Evolutionary conservation across 257 asterid genomes (phyloP).

Genomic region (Leonotis leonurus): DNA sequence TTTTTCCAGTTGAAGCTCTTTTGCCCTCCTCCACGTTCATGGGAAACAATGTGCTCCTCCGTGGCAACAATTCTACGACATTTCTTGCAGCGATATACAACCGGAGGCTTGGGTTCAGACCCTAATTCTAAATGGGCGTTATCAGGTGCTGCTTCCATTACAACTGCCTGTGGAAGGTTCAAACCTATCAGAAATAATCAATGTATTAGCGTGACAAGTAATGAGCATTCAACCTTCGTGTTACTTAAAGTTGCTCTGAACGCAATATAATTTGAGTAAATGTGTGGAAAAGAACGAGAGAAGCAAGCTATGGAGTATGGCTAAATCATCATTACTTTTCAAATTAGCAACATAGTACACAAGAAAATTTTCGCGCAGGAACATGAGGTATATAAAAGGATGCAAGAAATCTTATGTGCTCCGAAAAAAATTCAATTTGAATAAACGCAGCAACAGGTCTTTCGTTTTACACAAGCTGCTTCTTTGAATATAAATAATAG

Average conservation of each 20-base stretch:
- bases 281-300: not conserved
- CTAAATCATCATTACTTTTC: not conserved
- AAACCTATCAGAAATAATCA: conserved; percentile 6
- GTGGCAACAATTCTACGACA: conserved; percentile 91
- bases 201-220: not conserved
- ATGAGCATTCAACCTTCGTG: not conserved
- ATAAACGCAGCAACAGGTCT: not conserved
- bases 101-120: conserved; percentile 37
- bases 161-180: conserved; percentile 5
- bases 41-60: conserved; percentile 53
- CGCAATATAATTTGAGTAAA: not conserved
- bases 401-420: not conserved
- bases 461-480: not conserved
- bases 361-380: not conserved
- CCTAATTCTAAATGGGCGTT: conserved; percentile 16
- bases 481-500: not conserved
- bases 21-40: conserved; percentile 69
- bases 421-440: not conserved
- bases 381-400: not conserved
- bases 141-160: conserved; percentile 27
- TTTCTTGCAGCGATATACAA: conserved; percentile 82
- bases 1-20: conserved; percentile 66
- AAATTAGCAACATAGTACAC: not conserved
- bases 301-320: not conserved
- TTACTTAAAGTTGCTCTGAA: not conserved